phyloP scores from a whole-genome alignment of 202 grass and related monocot genomes.

The Setaria viridis region DNA sequence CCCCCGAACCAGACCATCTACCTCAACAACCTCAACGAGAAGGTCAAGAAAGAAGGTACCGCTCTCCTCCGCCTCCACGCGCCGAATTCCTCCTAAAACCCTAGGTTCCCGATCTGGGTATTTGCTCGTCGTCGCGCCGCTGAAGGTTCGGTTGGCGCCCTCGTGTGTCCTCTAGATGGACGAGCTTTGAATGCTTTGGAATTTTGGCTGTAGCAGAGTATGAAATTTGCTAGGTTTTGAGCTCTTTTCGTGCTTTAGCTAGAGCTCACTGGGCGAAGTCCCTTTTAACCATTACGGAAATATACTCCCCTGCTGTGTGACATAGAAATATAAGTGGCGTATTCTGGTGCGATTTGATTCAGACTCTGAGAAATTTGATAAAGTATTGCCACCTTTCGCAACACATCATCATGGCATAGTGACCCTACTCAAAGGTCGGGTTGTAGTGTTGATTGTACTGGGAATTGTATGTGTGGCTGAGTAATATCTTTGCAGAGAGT shows the following conservation, averaged over 20 bases:
- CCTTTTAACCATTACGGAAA: not conserved
- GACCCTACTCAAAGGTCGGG: not conserved
- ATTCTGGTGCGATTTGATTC: not conserved
- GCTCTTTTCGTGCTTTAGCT: constrained; percentile 7
- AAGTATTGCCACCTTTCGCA: not conserved
- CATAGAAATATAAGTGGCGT: not conserved
- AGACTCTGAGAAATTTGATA: not conserved
- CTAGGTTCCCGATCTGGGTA: constrained; percentile 47
- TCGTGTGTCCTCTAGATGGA: not conserved
- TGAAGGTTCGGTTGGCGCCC: not conserved
- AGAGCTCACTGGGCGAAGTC: not conserved
- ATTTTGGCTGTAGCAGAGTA: not conserved
- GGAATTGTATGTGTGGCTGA: not conserved
- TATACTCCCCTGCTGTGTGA: not conserved
- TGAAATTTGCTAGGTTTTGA: constrained; percentile 20
- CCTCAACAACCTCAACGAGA: constrained; percentile 90
- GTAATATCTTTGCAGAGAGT: not conserved
- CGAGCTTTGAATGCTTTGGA: not conserved
- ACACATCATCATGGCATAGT: not conserved
- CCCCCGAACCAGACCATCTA: constrained; percentile 98
- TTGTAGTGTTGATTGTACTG: not conserved
- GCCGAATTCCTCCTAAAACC: constrained; percentile 41
- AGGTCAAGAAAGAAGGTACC: constrained; percentile 97
- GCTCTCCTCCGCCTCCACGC: not conserved
- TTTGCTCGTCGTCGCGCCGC: not conserved